These are phyloP conservation scores for Candida multigemmis DNA, from an alignment of 805 yeast species.

Conservation along the genomic window DNA sequence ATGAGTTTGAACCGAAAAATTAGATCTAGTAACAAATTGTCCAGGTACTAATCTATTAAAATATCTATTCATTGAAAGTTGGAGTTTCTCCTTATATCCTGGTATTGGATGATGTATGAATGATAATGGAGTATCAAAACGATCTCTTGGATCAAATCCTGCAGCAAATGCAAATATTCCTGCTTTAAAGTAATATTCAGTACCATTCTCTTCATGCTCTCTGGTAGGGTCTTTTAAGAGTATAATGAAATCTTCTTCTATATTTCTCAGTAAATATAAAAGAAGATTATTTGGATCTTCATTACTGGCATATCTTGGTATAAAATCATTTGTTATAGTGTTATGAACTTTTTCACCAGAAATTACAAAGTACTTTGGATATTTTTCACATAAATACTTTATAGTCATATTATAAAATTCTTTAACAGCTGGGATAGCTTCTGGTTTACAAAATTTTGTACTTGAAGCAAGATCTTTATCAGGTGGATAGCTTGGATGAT, in stretches of 20 bases:
- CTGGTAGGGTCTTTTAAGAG: slow-evolving; percentile 23
- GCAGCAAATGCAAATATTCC: slow-evolving; percentile 38
- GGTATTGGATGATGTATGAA: slow-evolving; percentile 34
- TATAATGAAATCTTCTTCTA: slow-evolving; percentile 34
- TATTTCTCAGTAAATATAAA: slow-evolving; percentile 15
- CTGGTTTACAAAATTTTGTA: slow-evolving; percentile 24
- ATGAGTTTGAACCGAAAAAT: slow-evolving; percentile 33
- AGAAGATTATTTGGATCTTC: slow-evolving; percentile 9
- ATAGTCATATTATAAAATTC: slow-evolving; percentile 25
- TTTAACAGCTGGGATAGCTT: slow-evolving; percentile 22
- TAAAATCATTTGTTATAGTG: slow-evolving; percentile 13
- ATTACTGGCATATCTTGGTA: slow-evolving; percentile 9
- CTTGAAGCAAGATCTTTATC: slow-evolving; percentile 15
- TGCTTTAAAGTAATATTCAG: slow-evolving; percentile 33
- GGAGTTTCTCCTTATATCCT: slow-evolving; percentile 28
- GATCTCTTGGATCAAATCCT: slow-evolving; percentile 30
- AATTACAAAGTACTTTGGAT: slow-evolving; percentile 26
- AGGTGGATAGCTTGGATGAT: slow-evolving; percentile 21
- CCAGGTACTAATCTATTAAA: slow-evolving; percentile 26
- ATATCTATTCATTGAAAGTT: slow-evolving; percentile 32
- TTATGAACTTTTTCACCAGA: slow-evolving; percentile 12
- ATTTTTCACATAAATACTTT: slow-evolving; percentile 24
- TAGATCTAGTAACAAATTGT: slow-evolving; percentile 29
- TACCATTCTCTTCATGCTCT: slow-evolving; percentile 17
- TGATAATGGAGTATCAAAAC: slow-evolving; percentile 28